Evolutionary conservation across 306 rosid genomes (phyloP).

Genomic region (Vicia villosa): DNA sequence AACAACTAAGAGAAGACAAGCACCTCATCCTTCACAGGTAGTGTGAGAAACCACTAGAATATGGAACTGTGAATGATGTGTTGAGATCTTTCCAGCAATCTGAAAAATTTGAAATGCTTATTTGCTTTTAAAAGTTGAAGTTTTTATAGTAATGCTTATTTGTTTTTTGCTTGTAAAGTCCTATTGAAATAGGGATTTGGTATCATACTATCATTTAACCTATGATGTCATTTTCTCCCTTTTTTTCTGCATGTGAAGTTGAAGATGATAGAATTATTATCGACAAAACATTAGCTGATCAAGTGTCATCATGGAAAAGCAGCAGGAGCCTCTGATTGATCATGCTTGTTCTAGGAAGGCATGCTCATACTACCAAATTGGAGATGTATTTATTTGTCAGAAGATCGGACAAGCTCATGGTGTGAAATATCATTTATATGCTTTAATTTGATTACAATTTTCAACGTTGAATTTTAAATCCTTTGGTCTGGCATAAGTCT

Average conservation of each 20-base stretch:
- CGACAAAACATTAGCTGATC: conserved; percentile 89
- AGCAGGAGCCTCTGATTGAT: conserved; percentile 73
- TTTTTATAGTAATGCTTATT: conserved; percentile 8
- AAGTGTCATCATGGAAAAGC: conserved; percentile 89
- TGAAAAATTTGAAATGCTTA: too few relatives aligned
- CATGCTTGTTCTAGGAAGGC: conserved; percentile 90
- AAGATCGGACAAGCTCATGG: conserved; percentile 95
- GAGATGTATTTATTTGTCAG: conserved; percentile 92
- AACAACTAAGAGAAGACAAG: conserved; percentile 90
- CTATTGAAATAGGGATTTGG: conserved; percentile 6
- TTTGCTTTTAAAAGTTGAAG: too few relatives aligned
- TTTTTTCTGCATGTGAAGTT: conserved; percentile 53
- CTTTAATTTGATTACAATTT: conserved; percentile 4
- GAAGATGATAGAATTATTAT: conserved; percentile 82
- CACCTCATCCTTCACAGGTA: conserved; percentile 95
- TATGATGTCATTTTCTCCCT: conserved; percentile 14
- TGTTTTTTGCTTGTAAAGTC: conserved; percentile 22
- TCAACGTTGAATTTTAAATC: conserved; percentile 1
- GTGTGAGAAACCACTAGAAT: conserved; percentile 6
- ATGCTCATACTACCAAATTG: conserved; percentile 86
- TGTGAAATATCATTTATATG: conserved; percentile 41
- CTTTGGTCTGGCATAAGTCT: conserved; percentile 19
- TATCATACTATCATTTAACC: not conserved
- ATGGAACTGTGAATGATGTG: conserved; percentile 18
- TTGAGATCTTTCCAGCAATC: too few relatives aligned